Evolutionary conservation across 306 rosid species (phyloP).

Genomic region (Cyamopsis tetragonoloba): DNA sequence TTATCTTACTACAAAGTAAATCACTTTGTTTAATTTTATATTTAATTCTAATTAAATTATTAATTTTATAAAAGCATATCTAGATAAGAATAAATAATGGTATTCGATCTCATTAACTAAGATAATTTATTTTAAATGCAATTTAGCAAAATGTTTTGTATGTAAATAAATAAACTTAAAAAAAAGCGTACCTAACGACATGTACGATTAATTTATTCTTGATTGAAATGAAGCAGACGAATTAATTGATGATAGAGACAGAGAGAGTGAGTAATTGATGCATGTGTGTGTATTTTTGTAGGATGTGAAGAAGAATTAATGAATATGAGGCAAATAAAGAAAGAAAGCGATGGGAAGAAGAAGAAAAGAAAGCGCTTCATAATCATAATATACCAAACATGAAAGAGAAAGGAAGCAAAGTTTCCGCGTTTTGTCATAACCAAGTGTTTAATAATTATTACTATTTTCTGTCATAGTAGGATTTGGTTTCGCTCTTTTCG

Average conservation of each 20-base stretch:
- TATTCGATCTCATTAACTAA: too few species aligned
- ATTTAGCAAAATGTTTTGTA: too few species aligned
- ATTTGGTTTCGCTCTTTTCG: constrained; percentile 9
- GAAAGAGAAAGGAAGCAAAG: constrained; percentile 38
- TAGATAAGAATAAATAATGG: too few species aligned
- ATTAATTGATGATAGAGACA: neutral
- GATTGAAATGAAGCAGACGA: neutral
- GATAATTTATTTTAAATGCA: too few species aligned
- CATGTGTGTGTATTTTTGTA: constrained; percentile 7
- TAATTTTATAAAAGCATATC: too few species aligned
- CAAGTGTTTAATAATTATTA: neutral
- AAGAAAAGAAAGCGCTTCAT: constrained; percentile 10
- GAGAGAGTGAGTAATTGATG: neutral
- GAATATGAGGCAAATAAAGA: constrained; percentile 49
- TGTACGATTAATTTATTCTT: too few species aligned
- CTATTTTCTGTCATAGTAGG: constrained; percentile 18
- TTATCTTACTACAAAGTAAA: too few species aligned
- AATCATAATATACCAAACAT: neutral
- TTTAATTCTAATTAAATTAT: too few species aligned
- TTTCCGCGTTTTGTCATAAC: constrained; percentile 34
- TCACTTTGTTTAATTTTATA: too few species aligned
- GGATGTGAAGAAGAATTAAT: constrained; percentile 37
- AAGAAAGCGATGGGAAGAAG: constrained; percentile 43
- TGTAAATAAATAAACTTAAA: too few species aligned
- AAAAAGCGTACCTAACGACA: too few species aligned